A percentile compares a stretch with the other conserved stretches of the same genome.
phyloP scores from a whole-genome alignment of 2,329 filamentous ascomycete genomes.

The Leptodontidium sp. region DNA sequence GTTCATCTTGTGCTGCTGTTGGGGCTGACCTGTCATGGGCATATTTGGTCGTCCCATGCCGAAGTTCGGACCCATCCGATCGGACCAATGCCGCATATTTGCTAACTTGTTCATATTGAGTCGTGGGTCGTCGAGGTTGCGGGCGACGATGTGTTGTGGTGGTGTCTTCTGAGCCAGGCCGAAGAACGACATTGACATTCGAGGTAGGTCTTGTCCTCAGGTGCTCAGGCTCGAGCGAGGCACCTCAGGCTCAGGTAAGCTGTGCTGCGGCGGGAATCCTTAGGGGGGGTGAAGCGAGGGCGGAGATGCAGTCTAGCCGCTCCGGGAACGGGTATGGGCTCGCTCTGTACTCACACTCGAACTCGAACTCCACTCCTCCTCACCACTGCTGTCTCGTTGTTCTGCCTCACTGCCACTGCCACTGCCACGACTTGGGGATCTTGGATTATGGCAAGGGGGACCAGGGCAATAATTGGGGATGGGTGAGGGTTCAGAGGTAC shows the following conservation, averaged over 20 bases:
- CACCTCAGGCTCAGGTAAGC: neutral
- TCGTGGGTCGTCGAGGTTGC: slow-evolving; percentile 20
- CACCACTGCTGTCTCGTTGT: neutral
- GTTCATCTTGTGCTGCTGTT: slow-evolving; percentile 63
- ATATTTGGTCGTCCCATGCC: slow-evolving; percentile 63
- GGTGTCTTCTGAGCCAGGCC: slow-evolving; percentile 12
- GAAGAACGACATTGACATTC: slow-evolving; percentile 11
- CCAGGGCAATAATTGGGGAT: neutral
- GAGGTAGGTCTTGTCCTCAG: neutral
- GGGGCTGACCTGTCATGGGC: slow-evolving; percentile 54
- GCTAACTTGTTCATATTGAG: slow-evolving; percentile 74
- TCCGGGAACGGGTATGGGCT: neutral
- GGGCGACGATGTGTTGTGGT: slow-evolving; percentile 26
- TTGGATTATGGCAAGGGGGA: neutral
- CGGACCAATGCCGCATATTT: slow-evolving; percentile 77
- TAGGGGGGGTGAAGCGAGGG: slow-evolving; percentile 5
- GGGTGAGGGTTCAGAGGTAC: neutral
- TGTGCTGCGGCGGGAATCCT: neutral
- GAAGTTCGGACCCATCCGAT: slow-evolving; percentile 74
- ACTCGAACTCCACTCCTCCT: neutral
- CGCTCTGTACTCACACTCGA: neutral
- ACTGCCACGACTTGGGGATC: slow-evolving; percentile 5
- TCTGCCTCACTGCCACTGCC: slow-evolving; percentile 7
- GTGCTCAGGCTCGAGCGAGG: neutral
- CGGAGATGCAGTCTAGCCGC: neutral